Percentiles rank a stretch among this genome's conserved stretches.
These are phyloP conservation scores for Bodo saltans DNA, from an alignment of 78 protist genomes.

Conservation along the genomic window DNA sequence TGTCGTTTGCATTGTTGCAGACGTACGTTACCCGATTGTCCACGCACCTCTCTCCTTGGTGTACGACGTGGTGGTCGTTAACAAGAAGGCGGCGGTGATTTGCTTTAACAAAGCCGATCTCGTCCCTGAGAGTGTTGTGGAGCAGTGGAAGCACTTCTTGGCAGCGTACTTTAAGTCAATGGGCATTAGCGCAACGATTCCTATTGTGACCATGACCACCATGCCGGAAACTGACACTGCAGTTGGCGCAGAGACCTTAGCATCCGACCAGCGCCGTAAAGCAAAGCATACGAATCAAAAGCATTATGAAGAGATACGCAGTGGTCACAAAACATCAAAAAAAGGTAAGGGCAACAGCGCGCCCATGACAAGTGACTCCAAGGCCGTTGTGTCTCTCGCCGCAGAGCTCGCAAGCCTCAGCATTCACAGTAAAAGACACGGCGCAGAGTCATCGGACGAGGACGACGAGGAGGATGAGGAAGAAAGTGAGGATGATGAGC, in stretches of 20 bases:
- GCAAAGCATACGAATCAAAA: constrained; percentile 1
- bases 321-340: neutral
- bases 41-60: constrained; percentile 69
- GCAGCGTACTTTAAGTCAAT: neutral
- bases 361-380: no score
- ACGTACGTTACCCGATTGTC: constrained; percentile 74
- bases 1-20: constrained; percentile 62
- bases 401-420: no score
- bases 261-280: constrained; percentile 2
- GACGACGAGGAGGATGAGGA: constrained; percentile 10
- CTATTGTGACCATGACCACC: no score
- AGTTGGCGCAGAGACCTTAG: no score
- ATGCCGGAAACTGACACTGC: no score
- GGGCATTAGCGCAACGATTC: neutral
- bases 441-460: neutral
- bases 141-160: constrained; percentile 58
- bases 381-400: no score
- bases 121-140: constrained; percentile 38
- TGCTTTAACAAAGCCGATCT: constrained; percentile 72
- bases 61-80: constrained; percentile 36
- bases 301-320: neutral
- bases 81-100: constrained; percentile 62
- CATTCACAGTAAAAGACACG: no score
- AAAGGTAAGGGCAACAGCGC: constrained; percentile 3
- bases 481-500: neutral